Evolutionary conservation across 176 grass and related monocot species (phyloP).

Genomic region (Poa annua): DNA sequence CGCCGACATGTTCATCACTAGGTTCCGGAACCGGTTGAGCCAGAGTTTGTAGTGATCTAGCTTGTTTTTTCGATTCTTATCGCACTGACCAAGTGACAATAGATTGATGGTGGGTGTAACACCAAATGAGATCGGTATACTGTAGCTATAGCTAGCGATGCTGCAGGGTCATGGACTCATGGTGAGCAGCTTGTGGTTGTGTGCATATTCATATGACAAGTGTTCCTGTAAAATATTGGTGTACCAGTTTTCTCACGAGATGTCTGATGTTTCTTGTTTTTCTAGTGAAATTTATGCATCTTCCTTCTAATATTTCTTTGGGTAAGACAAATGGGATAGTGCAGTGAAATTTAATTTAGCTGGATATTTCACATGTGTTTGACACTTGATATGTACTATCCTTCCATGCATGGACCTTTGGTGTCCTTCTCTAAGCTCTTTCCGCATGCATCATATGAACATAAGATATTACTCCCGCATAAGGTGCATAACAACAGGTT

Average conservation of each 20-base stretch:
- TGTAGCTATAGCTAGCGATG: background rate
- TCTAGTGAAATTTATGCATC: background rate
- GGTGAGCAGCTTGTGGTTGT: background rate
- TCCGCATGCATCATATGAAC: background rate
- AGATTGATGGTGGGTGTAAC: constrained; percentile 14
- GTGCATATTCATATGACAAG: background rate
- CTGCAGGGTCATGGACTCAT: background rate
- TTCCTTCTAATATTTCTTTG: background rate
- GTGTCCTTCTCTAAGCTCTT: constrained; percentile 9
- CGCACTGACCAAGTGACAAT: constrained; percentile 21
- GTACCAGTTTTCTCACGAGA: background rate
- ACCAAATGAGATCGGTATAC: background rate
- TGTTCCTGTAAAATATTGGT: constrained; percentile 13
- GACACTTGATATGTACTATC: background rate
- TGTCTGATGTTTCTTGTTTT: background rate
- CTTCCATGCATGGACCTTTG: background rate
- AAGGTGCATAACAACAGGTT: too few species aligned
- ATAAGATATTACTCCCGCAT: background rate
- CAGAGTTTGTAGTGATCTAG: constrained; percentile 26
- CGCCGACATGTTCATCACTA: constrained; percentile 75
- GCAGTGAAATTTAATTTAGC: background rate
- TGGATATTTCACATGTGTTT: background rate
- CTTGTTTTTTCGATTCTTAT: background rate
- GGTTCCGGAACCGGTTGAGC: constrained; percentile 68
- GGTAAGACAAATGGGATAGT: background rate